Percentiles rank a stretch among this genome's conserved stretches.
phyloP scores from a whole-genome alignment of 2,329 filamentous ascomycete genomes.

The Fusarium sp. region DNA sequence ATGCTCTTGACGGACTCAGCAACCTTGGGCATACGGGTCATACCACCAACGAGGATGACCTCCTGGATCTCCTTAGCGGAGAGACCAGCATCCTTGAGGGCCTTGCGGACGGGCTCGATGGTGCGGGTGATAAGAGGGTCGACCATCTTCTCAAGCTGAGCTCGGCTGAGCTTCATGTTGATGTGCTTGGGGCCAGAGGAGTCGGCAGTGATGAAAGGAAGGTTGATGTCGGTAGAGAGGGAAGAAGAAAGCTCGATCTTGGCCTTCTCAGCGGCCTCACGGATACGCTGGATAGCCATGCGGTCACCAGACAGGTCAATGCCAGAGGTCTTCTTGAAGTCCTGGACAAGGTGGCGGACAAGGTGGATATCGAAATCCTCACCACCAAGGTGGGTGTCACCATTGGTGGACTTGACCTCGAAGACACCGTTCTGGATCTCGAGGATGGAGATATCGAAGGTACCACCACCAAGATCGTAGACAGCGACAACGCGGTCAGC shows the following conservation, averaged over 20 bases:
- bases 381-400: constrained; percentile 97
- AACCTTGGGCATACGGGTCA: constrained; percentile 99
- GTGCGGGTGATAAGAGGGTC: constrained; percentile 88
- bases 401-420: constrained; percentile 99
- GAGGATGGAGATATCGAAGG: constrained; percentile 97
- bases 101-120: constrained; percentile 93
- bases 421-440: constrained; percentile 98
- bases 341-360: constrained; percentile 90
- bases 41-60: constrained; percentile 97
- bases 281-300: constrained; percentile 99
- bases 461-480: constrained; percentile 98
- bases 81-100: constrained; percentile 92
- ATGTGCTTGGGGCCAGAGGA: constrained; percentile 97
- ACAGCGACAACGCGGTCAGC: constrained; percentile 89
- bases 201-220: constrained; percentile 98
- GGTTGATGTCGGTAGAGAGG: constrained; percentile 95
- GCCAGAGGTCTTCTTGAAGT: constrained; percentile 96
- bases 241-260: constrained; percentile 99
- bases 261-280: constrained; percentile 98
- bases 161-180: constrained; percentile 90
- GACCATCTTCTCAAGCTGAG: constrained; percentile 93
- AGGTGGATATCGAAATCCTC: constrained; percentile 97
- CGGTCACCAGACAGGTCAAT: constrained; percentile 91
- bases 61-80: constrained; percentile 95
- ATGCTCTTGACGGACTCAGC: constrained; percentile 94